Evolutionary conservation across 495 filamentous ascomycete genomes (phyloP), one percentile per base, ranked within the genome.

Genomic region (Neurospora terricola): DNA sequence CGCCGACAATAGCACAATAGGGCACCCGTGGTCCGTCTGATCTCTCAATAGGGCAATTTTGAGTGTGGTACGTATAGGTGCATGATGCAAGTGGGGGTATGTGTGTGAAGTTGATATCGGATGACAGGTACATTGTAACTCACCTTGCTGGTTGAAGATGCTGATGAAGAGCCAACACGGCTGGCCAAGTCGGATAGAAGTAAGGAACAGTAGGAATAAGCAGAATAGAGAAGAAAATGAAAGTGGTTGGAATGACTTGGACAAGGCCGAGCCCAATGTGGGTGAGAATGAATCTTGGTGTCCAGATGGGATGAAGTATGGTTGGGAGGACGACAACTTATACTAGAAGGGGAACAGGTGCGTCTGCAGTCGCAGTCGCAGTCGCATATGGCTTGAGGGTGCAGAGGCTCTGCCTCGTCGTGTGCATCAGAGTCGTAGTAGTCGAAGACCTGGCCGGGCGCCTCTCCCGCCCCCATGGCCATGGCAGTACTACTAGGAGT

Each of bases 391-490:
- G 38, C 69, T 34, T 48, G 16, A 73, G 59, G n/a, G 27, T 74
- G 66, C 69, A 72, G 38, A 72, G 73, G 70, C 71, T 36, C 68
- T 78, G 78, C 77, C 34, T 62, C 40, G 72, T 71, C 59, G 48
- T 21, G 36, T 48, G 74, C 37, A 71, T 68, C 59, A 38, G 48
- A 36, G 14, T 66, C 66, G 39, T 23, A 69, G 39, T 23, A 69
- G 70, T 71, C 43, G 8, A 38, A n/a, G 27, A 59, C 27, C 14
- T 36, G 27, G 70, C 30, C 70, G 16, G 73, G 71, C 69, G 72
- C 71, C 77, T 66, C 73, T 76, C 42, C 74, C 73, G 72, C 21
- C 70, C 69, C 73, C 68, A 66, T 66, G 76, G 39, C 69, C 71
- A 71, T 73, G 72, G 70, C 76, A 73, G 42, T 70, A 77, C 66